Evolutionary conservation across 2,329 filamentous ascomycete species (phyloP), one percentile per base, ranked within the genome.

Genomic region (Chrysoporthe austroafricana): DNA sequence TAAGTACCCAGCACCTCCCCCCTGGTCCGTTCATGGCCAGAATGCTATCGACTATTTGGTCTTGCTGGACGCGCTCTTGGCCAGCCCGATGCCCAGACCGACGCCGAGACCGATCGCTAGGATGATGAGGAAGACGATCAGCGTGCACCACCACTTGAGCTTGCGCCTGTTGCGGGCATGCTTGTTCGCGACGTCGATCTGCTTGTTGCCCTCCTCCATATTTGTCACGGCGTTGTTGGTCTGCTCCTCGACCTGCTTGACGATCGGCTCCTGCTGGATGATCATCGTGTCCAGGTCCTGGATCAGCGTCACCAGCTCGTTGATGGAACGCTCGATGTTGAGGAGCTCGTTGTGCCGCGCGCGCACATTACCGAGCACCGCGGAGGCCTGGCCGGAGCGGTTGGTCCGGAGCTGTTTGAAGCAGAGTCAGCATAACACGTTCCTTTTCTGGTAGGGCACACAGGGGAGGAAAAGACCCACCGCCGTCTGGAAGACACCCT

Each of bases 281-380:
- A 95, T 88, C 69, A 91, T 83, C 73, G 91, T 88, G 68, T 91
- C 90, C 70, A 96, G 87, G 74, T 94, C 89, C 72, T 89, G 83
- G 82, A 93, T 94, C 73, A 95, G 85, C 60, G 85, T 77, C 36
- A 88, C 85, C 54, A 95, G 85, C 77, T 95, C 90, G 46, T 82
- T 81, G 71, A 95, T 85, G 6, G 91, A 93, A 76, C 87, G 84
- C 79, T 95, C 91, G 73, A 96, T 95, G 78, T 88, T 88, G 80
- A 92, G 87, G 71, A 95, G 89, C 80, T 95, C 92, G 76, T 91
- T 92, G 83, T 95, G 92, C 66, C 92, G 91, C 48, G 91, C 91
- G 72, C 91, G 90, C 50, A 95, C 92, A 71, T 91, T 90, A 71
- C 91, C 91, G 62, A 95, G 88, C 8, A 93, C 88, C 18, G 89